These are phyloP conservation scores for Lipomyces anomalus DNA, from an alignment of 805 yeast genomes.

Conservation along the genomic window DNA sequence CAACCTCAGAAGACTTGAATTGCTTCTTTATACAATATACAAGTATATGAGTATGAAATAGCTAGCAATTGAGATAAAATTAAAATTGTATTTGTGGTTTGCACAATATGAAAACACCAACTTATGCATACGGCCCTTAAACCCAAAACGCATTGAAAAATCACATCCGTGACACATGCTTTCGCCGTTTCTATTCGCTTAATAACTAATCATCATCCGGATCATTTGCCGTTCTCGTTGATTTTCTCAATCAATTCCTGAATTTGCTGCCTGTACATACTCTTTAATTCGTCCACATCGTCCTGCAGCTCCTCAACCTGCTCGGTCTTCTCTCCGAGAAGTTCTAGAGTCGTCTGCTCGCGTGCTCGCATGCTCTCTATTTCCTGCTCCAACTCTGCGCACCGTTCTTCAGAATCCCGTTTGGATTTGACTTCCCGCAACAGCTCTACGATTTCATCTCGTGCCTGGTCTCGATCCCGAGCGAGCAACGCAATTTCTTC, in stretches of 20 bases:
- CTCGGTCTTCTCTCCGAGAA: constrained; percentile 85
- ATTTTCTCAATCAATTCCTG: constrained; percentile 70
- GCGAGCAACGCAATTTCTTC: constrained; percentile 55
- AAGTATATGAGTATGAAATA: no score
- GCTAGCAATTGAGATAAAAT: no score
- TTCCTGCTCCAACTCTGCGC: constrained; percentile 42
- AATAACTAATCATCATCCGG: no score
- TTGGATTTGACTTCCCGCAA: constrained; percentile 34
- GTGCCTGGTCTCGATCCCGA: constrained; percentile 58
- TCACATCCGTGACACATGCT: no score
- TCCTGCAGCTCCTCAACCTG: constrained; percentile 77
- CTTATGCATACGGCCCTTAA: no score
- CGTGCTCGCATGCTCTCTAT: constrained; percentile 36
- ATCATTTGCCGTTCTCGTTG: constrained; percentile 4
- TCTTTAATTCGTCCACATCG: constrained; percentile 85
- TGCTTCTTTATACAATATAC: no score
- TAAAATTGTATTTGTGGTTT: no score
- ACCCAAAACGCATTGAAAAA: no score
- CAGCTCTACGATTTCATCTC: constrained; percentile 58
- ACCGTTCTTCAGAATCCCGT: constrained; percentile 35
- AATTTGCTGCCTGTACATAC: constrained; percentile 73
- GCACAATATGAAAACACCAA: no score
- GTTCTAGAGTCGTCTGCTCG: constrained; percentile 55
- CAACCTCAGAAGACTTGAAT: no score
- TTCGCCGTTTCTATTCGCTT: no score